These are phyloP conservation scores for Saccharomyces hybrid DNA, from an alignment of 1,139 yeast species.

Conservation along the genomic window DNA sequence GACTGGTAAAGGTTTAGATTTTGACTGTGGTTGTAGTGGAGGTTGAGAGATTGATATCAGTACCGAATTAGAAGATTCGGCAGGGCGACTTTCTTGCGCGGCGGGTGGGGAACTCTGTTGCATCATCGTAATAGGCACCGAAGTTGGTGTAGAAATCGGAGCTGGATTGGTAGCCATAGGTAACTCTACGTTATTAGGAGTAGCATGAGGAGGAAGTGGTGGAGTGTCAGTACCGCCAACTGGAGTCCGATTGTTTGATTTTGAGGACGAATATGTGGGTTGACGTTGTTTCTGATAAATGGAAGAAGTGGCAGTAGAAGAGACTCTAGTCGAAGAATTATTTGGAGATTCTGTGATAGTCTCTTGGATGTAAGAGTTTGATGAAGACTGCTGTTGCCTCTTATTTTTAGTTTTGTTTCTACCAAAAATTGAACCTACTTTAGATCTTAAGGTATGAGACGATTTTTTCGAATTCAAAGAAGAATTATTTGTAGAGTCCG, in stretches of 20 bases:
- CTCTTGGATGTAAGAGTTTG: constrained; percentile 12
- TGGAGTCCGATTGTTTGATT: neutral
- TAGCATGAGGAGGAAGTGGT: neutral
- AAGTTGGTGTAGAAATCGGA: neutral
- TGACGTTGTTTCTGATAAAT: neutral
- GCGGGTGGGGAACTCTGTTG: neutral
- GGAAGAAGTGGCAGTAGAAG: neutral
- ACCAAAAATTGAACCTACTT: constrained; percentile 79
- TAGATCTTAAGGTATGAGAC: constrained; percentile 50
- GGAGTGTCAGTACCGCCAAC: neutral
- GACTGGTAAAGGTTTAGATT: constrained; percentile 8
- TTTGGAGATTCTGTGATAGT: constrained; percentile 6
- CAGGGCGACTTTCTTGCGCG: too few relatives aligned
- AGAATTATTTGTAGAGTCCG: constrained; percentile 20
- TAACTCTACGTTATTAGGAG: neutral
- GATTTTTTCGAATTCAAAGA: constrained; percentile 24
- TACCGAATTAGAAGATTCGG: neutral
- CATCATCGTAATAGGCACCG: neutral
- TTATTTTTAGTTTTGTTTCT: constrained; percentile 42
- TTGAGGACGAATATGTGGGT: neutral
- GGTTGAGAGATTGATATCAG: constrained; percentile 17
- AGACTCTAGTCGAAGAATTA: neutral
- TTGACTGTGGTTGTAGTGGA: constrained; percentile 18
- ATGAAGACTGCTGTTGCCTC: constrained; percentile 7
- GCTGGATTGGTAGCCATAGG: neutral